Evolutionary conservation across 495 filamentous ascomycete genomes (phyloP).

Genomic region (Lentithecium fluviatile): DNA sequence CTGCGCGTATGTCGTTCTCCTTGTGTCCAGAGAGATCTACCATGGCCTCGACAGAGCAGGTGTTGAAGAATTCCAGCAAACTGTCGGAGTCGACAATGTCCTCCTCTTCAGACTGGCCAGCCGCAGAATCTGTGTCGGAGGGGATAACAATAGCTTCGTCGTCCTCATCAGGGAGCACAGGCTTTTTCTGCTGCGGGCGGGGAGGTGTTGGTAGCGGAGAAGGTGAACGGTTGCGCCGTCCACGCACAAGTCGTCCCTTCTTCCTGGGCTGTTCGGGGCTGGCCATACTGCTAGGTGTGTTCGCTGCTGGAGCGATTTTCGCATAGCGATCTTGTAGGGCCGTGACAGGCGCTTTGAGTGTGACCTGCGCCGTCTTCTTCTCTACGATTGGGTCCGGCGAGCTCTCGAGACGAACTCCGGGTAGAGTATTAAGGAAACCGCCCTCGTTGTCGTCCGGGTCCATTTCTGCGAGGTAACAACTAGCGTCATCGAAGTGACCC

Average conservation of each 20-base stretch:
- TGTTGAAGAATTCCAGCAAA: constrained; percentile 81
- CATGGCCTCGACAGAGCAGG: constrained; percentile 66
- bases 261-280: constrained; percentile 28
- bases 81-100: constrained; percentile 50
- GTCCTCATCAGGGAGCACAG: background rate
- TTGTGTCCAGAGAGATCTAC: constrained; percentile 73
- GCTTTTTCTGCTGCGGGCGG: background rate
- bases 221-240: constrained; percentile 35
- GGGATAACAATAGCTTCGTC: constrained; percentile 9
- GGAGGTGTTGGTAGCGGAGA: background rate
- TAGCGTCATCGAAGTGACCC: constrained; percentile 61
- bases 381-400: constrained; percentile 3
- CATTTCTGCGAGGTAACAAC: constrained; percentile 49
- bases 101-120: constrained; percentile 48
- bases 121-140: constrained; percentile 53
- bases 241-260: constrained; percentile 35
- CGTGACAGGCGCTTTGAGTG: constrained; percentile 57
- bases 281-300: background rate
- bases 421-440: constrained; percentile 31
- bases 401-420: too few species aligned
- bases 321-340: constrained; percentile 64
- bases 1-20: constrained; percentile 60
- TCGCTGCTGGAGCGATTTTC: constrained; percentile 34
- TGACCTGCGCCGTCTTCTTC: constrained; percentile 50
- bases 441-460: constrained; percentile 31